Base-by-base conservation (phyloP, 2,329 filamentous ascomycete genomes). In the Atkinsonella hypoxylon region DNA sequence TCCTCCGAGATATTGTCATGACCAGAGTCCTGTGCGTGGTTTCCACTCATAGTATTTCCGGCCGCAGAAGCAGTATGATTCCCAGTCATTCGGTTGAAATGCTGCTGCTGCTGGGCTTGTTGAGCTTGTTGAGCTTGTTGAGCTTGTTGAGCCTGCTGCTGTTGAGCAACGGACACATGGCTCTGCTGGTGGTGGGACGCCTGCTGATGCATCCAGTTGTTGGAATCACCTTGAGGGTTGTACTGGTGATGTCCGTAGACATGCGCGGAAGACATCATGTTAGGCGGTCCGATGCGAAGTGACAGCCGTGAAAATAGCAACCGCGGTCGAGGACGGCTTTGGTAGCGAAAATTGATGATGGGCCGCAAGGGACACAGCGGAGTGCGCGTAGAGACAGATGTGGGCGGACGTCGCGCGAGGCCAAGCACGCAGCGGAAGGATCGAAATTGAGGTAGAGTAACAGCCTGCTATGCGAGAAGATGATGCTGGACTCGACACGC, bases 1-100 rank as follows among this genome's bases (percentile, higher is more conserved):
- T 96, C 91, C 65, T 96, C 91, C 17, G 84, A 88, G 57, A 93
- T 68, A 70, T 79, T 79, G 61, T 88, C 85, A 61, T 85, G 72
- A 55, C 71, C 64, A 52, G 69, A 70, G 59, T 83, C 75, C 61
- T 78, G 76, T 34, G 68, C 68, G 56, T 82, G 78, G 47, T 64
- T 66, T 17, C 66, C 69, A 40, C 75, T 67, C 56, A 74, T 63
- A 52, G 58, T 61, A 31, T 60, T 60, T 26, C 69, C 68, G 49
- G 72, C 74, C 57, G 59, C 61, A 22, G 69, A 67, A 50, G 73
- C 75, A 58, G 79, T 82, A 61, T 82, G 82, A 56, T 74, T 81
- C 60, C 78, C 77, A 44, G 84, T 78, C 59, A 94, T 79, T 56
- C 87, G 84, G 64, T 79, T 85, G 69, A 88, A 90, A 65, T 87